Base-by-base conservation (phyloP, 2,329 filamentous ascomycete species). In the Leptodontidium sp. region DNA sequence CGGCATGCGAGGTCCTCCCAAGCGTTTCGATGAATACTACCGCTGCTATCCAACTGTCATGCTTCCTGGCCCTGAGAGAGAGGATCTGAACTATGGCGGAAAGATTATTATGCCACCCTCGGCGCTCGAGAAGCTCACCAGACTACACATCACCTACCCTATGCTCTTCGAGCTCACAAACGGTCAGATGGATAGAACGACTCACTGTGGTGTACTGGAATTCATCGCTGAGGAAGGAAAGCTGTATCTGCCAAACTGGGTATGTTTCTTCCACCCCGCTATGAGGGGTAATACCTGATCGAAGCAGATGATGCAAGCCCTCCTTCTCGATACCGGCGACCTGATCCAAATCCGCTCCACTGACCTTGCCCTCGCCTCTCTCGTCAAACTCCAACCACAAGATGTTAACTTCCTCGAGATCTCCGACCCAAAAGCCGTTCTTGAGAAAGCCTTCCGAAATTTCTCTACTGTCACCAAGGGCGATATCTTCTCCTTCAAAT, bases 81-180 rank as follows among this genome's bases (percentile, higher is more conserved):
- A 93, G 64, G 91, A 94, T 74, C 90, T 97, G 71, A 98, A 98
- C 84, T 94, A 96, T 79, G 96, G 96, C 74, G 97, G 95, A 81
- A 99, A 99, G 84, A 95, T 99, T 76, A 93, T 99, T 79, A 90
- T 99, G 72, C 96, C 96, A n/a, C 92, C 96, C 0, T 97, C 94
- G 45, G 95, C 96, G 6, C 88, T 99, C 66, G 95, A 99, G 84
- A 99, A 98, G 82, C 92, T 99, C 75, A 98, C 96, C 17, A 89
- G 94, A 78, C 84, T 99, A 17, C 95, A 98, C 81, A 97, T 99
- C 71, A 94, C 97, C 79, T 99, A 97, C 84, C 96, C 96, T 8
- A 93, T 99, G 85, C 88, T 98, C 73, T 97, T 99, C 84, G 95
- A 99, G 86, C 86, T 99, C 73, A 92, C 93, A 76, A 99, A 98